These are phyloP conservation scores for Cystofilobasidium macerans DNA, from an alignment of 768 basidiomycete genomes.

Conservation along the genomic window DNA sequence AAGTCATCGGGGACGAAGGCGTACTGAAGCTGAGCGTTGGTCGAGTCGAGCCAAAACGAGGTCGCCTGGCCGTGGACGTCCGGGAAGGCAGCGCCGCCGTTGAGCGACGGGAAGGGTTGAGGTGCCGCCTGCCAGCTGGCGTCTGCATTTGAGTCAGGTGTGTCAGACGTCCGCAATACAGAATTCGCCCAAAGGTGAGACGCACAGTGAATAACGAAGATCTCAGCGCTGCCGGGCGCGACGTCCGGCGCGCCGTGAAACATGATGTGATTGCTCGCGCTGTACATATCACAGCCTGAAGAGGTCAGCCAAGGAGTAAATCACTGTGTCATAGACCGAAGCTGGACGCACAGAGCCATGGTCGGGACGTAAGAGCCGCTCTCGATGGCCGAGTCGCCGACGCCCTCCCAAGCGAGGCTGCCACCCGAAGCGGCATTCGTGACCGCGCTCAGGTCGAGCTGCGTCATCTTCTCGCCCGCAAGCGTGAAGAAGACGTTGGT, in stretches of 20 bases:
- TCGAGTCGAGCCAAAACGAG: slow-evolving; percentile 52
- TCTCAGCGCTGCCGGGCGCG: slow-evolving; percentile 57
- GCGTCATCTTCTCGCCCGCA: slow-evolving; percentile 25
- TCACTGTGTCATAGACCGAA: neutral
- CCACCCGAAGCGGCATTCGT: slow-evolving; percentile 48
- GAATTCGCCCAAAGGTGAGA: slow-evolving; percentile 20
- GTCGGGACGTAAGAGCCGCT: slow-evolving; percentile 34
- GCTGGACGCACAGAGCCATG: neutral
- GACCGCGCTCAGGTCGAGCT: slow-evolving; percentile 55
- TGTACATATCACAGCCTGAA: no score
- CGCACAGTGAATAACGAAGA: slow-evolving; percentile 83
- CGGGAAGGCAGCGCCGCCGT: slow-evolving; percentile 52
- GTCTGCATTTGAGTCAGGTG: slow-evolving; percentile 41
- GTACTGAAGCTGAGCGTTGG: slow-evolving; percentile 58
- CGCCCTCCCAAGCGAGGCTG: slow-evolving; percentile 55
- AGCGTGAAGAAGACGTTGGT: slow-evolving; percentile 75
- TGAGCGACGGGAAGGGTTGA: slow-evolving; percentile 48
- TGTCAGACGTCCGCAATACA: neutral
- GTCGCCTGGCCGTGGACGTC: slow-evolving; percentile 56
- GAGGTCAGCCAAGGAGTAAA: no score
- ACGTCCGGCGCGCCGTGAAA: slow-evolving; percentile 63
- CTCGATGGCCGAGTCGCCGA: slow-evolving; percentile 50
- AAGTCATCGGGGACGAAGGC: slow-evolving; percentile 68
- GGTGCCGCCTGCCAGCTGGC: slow-evolving; percentile 65
- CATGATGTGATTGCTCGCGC: slow-evolving; percentile 72